Evolutionary conservation across 1,139 yeast genomes (phyloP).

Genomic region (Petasospora fabianii): DNA sequence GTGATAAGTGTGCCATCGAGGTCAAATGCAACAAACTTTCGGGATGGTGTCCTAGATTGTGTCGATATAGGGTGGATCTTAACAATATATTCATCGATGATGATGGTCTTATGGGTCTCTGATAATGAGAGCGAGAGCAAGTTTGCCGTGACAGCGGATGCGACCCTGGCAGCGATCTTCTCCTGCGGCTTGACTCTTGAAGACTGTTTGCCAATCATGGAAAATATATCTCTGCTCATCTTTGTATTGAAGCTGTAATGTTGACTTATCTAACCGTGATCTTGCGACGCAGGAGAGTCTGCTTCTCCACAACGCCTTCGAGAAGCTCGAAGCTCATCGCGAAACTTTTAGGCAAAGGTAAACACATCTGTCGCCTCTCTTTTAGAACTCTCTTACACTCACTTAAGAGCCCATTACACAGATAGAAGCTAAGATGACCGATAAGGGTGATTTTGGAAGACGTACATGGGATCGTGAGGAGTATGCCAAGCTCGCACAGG

Average conservation of each 20-base stretch:
- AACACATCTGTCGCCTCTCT: background rate
- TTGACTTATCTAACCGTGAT: background rate
- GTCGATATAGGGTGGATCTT: conserved; percentile 23
- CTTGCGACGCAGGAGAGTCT: no score
- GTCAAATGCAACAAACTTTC: no score
- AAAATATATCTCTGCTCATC: conserved; percentile 18
- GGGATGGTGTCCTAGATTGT: no score
- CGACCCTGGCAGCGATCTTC: background rate
- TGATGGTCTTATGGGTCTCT: conserved; percentile 13
- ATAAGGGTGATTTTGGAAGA: conserved; percentile 46
- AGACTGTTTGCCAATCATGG: conserved; percentile 14
- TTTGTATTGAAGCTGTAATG: background rate
- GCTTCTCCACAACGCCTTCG: background rate
- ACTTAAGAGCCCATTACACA: no score
- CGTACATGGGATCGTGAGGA: conserved; percentile 69
- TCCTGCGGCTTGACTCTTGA: background rate
- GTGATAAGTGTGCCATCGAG: conserved; percentile 67
- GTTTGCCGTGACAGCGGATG: background rate
- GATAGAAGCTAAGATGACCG: conserved; percentile 10
- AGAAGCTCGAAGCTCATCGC: background rate
- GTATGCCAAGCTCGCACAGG: conserved; percentile 47
- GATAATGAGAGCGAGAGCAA: background rate
- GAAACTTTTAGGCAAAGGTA: conserved; percentile 2
- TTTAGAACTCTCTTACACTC: background rate
- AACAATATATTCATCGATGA: conserved; percentile 20